Base-by-base conservation (phyloP, 1,284 basidiomycete genomes). In the Trametes pubescens region DNA sequence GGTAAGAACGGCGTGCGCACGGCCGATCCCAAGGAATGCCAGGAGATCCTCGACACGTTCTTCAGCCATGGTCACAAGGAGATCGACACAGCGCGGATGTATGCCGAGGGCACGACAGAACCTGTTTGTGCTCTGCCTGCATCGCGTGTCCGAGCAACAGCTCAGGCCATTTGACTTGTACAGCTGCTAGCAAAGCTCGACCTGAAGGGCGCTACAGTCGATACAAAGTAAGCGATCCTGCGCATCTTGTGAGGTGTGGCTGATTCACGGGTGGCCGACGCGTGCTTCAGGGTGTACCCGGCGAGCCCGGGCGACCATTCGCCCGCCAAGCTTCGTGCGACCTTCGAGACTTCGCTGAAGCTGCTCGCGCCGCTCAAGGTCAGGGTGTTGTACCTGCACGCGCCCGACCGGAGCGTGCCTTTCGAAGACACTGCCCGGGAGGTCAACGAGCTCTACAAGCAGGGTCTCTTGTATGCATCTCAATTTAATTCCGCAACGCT, bases 21-120 rank as follows among this genome's bases (percentile, higher is more conserved):
- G 16, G 71, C 75, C 5, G 78, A 80, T 32, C 59, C 75, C 44
- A 68, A 71, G 2, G 75, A 80, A 48, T 80, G 78, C 62, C 81
- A 84, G 67, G 76, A 79, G 58, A 80, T 86, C 57, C 65, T 87
- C 56, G 78, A 86, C 53, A 69, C 78, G 5, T 84, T 82, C 74
- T 77, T 82, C 60, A 69, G 69, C 11, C 69, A 80, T 54, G 82
- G 82, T 2, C 76, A 82, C 65, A 77, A 69, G 26, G 83, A 85
- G 66, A 59, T 87, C 35, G 85, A 87, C 54, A 85, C 84, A 0
- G 82, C 84, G 1, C 73, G 81, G 18, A 69, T 80, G 59, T 87
- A 87, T 61, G 82, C 73, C 1, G 78, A 80, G 26, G 84, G 84
- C 6, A 86, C 84, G 0, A 82, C 86, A 0, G 85, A 87, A 69